Conservation (phyloP, 2,329 filamentous ascomycete species). For the Ascochyta rabiei region DNA sequence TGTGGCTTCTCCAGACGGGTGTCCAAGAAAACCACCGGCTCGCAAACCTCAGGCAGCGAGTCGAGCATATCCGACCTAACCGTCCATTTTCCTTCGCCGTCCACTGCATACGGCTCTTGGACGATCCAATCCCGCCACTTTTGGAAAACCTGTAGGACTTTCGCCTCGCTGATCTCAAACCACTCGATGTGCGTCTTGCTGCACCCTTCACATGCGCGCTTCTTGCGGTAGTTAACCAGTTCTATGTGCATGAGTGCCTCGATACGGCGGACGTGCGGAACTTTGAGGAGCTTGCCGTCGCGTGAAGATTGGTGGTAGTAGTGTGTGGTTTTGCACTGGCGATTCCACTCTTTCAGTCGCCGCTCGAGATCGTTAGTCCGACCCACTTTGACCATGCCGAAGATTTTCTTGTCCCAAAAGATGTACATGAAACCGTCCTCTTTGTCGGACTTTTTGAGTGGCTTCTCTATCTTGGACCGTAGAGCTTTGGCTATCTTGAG, state of each 20-base stretch:
- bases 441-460: slow-evolving; percentile 4
- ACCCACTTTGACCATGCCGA: slow-evolving; percentile 27
- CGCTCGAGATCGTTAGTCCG: slow-evolving; percentile 10
- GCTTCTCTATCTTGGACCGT: neutral
- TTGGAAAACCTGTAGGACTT: slow-evolving; percentile 13
- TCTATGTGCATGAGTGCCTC: slow-evolving; percentile 87
- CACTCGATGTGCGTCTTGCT: slow-evolving; percentile 84
- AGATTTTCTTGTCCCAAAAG: slow-evolving; percentile 21
- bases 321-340: slow-evolving; percentile 13
- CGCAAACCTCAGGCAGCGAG: neutral
- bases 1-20: neutral
- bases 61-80: slow-evolving; percentile 10
- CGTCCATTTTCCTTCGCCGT: slow-evolving; percentile 7
- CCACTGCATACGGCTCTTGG: slow-evolving; percentile 13
- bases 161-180: slow-evolving; percentile 70
- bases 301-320: slow-evolving; percentile 9
- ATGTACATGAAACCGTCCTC: slow-evolving; percentile 22
- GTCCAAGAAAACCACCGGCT: neutral
- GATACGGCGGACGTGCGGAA: slow-evolving; percentile 81
- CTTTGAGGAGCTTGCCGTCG: slow-evolving; percentile 58
- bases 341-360: slow-evolving; percentile 20
- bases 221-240: slow-evolving; percentile 62
- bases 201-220: slow-evolving; percentile 71
- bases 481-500: neutral
- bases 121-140: slow-evolving; percentile 25